Base-by-base conservation (phyloP, 306 rosid species). In the Dalbergia oliveri region DNA sequence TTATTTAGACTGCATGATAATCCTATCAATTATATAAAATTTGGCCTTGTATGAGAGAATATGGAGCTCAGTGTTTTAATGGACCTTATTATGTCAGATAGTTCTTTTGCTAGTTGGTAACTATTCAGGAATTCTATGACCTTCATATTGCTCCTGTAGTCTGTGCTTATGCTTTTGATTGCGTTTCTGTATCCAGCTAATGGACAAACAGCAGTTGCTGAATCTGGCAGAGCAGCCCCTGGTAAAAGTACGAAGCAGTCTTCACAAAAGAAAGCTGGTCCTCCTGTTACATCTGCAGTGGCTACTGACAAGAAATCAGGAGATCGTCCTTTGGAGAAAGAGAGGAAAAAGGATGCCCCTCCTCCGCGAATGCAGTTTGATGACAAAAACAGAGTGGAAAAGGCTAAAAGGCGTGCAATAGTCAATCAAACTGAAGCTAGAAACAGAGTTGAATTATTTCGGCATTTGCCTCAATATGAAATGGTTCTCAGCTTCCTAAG, bases 391-490 rank as follows among this genome's bases (percentile, higher is more conserved):
- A 85, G 97, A 70, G 90, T 90, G 71, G 97, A 88, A 26, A 94
- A 88, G 87, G 97, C 94, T 59, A 94, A 90, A 85, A 89, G 83
- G 80, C 91, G 92, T 54, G 85, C 97, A 26, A 80, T 90, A 76
- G 89, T 92, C 69, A 83, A 88, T 83, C 97, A 89, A 89, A 90
- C 90, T 54, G 97, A 92, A 89, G 93, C 92, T 70, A 86, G 82
- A 82, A 92, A 92, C 73, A 87, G 92, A 85, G 97, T 91, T 78
- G 97, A 94, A 84, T 77, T 94, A 77, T 94, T 94, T 85, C 86
- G 85, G 77, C 97, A 94, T 87, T 84, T 94, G 89, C 97, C 97
- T 77, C 98, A 94, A 79, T 92, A 89, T 77, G 97, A 94, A 82
- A 77, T 74, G 97, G 94, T 66, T 79, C 83, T 64, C 93, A 89